Evolutionary conservation across 148 eudicot species (phyloP).

Genomic region (Heliosperma pusillum): DNA sequence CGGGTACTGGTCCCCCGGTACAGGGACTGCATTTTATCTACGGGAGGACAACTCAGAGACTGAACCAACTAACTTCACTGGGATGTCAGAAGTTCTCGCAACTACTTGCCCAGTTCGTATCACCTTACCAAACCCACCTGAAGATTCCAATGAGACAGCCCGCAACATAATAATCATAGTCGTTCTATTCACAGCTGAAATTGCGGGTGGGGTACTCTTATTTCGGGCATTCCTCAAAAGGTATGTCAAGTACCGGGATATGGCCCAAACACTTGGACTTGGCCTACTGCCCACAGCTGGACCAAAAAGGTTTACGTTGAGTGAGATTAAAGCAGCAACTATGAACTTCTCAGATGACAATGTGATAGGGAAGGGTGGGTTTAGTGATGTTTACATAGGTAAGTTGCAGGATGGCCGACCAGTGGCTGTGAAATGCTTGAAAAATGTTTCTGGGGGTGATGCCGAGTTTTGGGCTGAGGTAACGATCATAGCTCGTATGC

Average conservation of each 20-base stretch:
- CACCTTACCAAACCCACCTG: slow-evolving; percentile 52
- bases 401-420: slow-evolving; percentile 61
- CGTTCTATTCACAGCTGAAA: slow-evolving; percentile 54
- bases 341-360: slow-evolving; percentile 46
- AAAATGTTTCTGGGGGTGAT: slow-evolving; percentile 57
- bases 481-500: slow-evolving; percentile 88
- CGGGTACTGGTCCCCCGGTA: slow-evolving; percentile 66
- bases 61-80: slow-evolving; percentile 45
- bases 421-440: slow-evolving; percentile 72
- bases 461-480: slow-evolving; percentile 89
- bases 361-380: slow-evolving; percentile 66
- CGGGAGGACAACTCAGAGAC: slow-evolving; percentile 48
- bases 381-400: slow-evolving; percentile 71
- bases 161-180: slow-evolving; percentile 57
- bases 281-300: slow-evolving; percentile 68
- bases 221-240: slow-evolving; percentile 74
- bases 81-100: slow-evolving; percentile 55
- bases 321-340: slow-evolving; percentile 61
- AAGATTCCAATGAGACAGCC: slow-evolving; percentile 43
- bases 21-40: slow-evolving; percentile 42
- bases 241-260: slow-evolving; percentile 79
- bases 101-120: slow-evolving; percentile 59
- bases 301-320: slow-evolving; percentile 60
- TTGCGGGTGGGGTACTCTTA: slow-evolving; percentile 54
- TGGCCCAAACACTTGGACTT: slow-evolving; percentile 83